phyloP scores from a whole-genome alignment of 2,329 filamentous ascomycete genomes.

The Parasarocladium wereldwijsianum region DNA sequence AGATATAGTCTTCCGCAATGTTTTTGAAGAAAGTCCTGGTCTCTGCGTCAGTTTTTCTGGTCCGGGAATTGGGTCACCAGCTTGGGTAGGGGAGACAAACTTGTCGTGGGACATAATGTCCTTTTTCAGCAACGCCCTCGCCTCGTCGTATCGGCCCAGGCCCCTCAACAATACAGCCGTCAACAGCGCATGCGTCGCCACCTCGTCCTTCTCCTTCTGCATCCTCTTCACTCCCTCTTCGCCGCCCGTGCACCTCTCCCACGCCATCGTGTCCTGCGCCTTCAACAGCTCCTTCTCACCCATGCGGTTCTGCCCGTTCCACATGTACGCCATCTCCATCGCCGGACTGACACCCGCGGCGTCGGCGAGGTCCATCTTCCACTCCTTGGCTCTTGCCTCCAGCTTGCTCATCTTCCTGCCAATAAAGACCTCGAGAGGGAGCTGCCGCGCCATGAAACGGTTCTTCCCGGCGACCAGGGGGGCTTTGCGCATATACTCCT shows the following conservation, averaged over 20 bases:
- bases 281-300: constrained; percentile 44
- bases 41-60: constrained; percentile 6
- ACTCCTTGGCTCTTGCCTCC: constrained; percentile 59
- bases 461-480: constrained; percentile 69
- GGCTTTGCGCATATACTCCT: constrained; percentile 56
- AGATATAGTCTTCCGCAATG: constrained; percentile 51
- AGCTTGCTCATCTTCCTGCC: constrained; percentile 76
- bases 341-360: constrained; percentile 68
- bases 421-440: constrained; percentile 83
- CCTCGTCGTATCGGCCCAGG: constrained; percentile 46
- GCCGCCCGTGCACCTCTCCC: constrained; percentile 41
- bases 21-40: constrained; percentile 40
- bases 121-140: constrained; percentile 47
- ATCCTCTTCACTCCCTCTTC: constrained; percentile 27
- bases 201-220: constrained; percentile 40
- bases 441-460: constrained; percentile 73
- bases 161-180: constrained; percentile 51
- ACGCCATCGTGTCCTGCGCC: constrained; percentile 49
- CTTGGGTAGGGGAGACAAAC: constrained; percentile 27
- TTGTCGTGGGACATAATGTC: constrained; percentile 51
- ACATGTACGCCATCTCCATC: constrained; percentile 87
- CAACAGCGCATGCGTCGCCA: constrained; percentile 51
- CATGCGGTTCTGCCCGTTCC: constrained; percentile 84
- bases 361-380: constrained; percentile 57
- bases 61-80: not conserved